These are phyloP conservation scores for Colletotrichum musae DNA, from an alignment of 2,329 filamentous ascomycete species.

Conservation along the genomic window DNA sequence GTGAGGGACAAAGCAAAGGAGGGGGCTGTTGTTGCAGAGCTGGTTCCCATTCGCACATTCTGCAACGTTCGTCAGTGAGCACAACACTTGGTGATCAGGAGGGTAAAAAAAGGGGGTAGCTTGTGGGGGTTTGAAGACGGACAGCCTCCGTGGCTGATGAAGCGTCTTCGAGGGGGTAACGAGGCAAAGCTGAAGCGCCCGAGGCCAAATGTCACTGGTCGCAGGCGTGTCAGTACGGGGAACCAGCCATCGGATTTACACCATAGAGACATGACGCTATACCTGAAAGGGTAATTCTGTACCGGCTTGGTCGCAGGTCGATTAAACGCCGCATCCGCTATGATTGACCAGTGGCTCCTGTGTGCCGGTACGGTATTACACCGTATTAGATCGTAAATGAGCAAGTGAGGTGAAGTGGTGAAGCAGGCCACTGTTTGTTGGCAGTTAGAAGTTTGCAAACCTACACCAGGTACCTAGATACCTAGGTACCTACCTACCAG, in stretches of 20 bases:
- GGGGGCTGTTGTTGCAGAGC: slow-evolving; percentile 31
- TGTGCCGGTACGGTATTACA: too few species aligned
- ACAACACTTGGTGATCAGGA: too few species aligned
- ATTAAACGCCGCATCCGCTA: slow-evolving; percentile 15
- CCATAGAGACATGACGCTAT: slow-evolving; percentile 9
- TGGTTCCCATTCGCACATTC: too few species aligned
- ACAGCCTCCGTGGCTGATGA: slow-evolving; percentile 15
- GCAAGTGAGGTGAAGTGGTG: too few species aligned
- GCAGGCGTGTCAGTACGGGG: neutral
- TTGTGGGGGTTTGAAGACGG: slow-evolving; percentile 34
- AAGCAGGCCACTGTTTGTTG: too few species aligned
- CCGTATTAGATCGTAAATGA: too few species aligned
- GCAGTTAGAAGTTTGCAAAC: too few species aligned
- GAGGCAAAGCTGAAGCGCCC: slow-evolving; percentile 17
- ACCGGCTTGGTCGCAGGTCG: slow-evolving; percentile 14
- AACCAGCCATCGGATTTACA: slow-evolving; percentile 21
- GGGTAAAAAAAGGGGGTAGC: slow-evolving; percentile 16
- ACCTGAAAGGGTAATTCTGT: neutral
- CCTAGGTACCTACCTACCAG: too few species aligned
- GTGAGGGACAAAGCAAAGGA: slow-evolving; percentile 28
- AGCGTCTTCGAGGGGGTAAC: neutral
- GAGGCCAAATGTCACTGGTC: slow-evolving; percentile 14
- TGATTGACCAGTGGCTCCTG: too few species aligned
- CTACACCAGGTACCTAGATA: too few species aligned
- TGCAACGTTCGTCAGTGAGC: too few species aligned